Base-by-base conservation (phyloP, 1,139 yeast species). In the Hansenula lynferdii region DNA sequence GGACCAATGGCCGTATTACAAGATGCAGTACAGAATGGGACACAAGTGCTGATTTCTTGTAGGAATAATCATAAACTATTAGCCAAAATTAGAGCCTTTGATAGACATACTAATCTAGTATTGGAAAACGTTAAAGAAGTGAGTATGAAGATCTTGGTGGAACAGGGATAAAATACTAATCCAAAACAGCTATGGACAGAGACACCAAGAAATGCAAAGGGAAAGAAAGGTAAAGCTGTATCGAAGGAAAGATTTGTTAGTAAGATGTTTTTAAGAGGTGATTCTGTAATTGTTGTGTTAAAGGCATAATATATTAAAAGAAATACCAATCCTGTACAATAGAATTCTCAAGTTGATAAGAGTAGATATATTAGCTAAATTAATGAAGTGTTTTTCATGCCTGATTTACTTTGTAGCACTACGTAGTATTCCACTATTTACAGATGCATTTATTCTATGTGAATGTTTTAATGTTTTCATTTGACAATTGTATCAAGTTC, bases 211-310 rank as follows among this genome's bases (percentile, higher is more conserved):
- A 78, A 73, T 42, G 64, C 73, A 35, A 80, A 80, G 51, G 90
- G 92, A 2, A 83, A 84, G 54, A 79, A 77, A 50, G 83, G 85
- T 31, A 78, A 81, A 54, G 69, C 80, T 1, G 73, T 83, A 7
- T 70, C 85, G 41, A 80, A 80, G 53, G 98, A 94, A 58, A 65
- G 98, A 50, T 92, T 86, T 57, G 80, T 92, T 12, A 77, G 90
- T 45, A 92, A 92, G 62, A 70, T 92, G 77, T 94, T 92, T 56
- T 68, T 92, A 39, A 75, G 99, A 61, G 99, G 99, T 1, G 99
- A 92, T 62, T 85, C 96, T 1, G 96, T 92, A 23, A 85, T 92
- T 42, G 80, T 92, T 28, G 80, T 92, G 3, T 69, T 90, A 49
- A 83, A 80, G 27, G 56, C 57, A 24, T 24, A 24, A n/a, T n/a